Evolutionary conservation across 306 rosid genomes (phyloP).

Genomic region (Coriaria nepalensis): DNA sequence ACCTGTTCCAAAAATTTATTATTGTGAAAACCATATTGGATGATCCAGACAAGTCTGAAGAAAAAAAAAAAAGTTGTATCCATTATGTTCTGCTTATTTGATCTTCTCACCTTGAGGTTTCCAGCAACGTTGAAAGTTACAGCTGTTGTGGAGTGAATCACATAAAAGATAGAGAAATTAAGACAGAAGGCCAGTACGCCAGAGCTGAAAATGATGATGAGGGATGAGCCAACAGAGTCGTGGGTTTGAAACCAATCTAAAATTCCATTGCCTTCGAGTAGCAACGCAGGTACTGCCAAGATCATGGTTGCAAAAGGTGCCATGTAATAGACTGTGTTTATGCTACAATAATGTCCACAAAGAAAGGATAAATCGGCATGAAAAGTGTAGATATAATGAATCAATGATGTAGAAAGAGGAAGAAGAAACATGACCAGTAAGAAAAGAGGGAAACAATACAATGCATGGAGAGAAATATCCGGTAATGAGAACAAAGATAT

Average conservation of each 20-base stretch:
- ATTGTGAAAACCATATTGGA: background rate
- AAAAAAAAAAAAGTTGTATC: too few relatives aligned
- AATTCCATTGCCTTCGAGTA: constrained; percentile 87
- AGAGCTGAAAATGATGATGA: constrained; percentile 70
- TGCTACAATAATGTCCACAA: constrained; percentile 27
- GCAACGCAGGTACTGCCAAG: constrained; percentile 78
- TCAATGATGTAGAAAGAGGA: constrained; percentile 3
- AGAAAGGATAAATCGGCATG: background rate
- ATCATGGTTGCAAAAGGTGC: constrained; percentile 97
- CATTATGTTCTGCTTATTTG: background rate
- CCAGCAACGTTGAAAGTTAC: constrained; percentile 98
- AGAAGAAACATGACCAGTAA: background rate
- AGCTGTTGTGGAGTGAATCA: constrained; percentile 94
- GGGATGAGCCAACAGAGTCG: constrained; percentile 50
- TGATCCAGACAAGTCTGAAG: background rate
- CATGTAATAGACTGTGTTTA: constrained; percentile 97
- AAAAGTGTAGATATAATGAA: background rate
- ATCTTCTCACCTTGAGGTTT: constrained; percentile 75
- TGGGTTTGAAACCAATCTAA: constrained; percentile 73
- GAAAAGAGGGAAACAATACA: background rate
- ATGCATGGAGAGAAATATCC: background rate
- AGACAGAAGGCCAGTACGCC: constrained; percentile 95
- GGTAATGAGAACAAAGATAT: constrained; percentile 11
- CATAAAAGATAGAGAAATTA: constrained; percentile 91
- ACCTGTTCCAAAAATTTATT: constrained; percentile 39